Base-by-base conservation (phyloP, 176 grass and related monocot genomes). In the Secale cereale region DNA sequence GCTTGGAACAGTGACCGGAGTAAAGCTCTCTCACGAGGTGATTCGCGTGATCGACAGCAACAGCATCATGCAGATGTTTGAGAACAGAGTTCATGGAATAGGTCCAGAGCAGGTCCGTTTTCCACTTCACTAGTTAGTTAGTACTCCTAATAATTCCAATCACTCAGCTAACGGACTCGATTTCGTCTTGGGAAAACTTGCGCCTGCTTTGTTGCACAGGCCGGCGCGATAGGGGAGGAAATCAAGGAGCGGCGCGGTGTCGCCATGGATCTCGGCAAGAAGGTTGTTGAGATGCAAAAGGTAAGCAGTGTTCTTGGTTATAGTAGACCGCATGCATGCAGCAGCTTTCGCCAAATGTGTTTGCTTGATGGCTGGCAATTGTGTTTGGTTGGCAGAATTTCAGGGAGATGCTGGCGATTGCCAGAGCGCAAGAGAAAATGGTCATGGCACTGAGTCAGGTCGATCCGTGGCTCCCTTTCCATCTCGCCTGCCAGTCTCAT, bases 251-350 rank as follows among this genome's bases (percentile, higher is more conserved):
- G 93, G 57, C 89, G 95, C 59, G 93, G 88, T 41, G 74, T 74
- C n/a, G 87, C 85, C 74, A 92, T 81, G 83, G 93, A 98, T 79
- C 92, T 98, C 28, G 93, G 95, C 70, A 98, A 90, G 81, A 93
- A 70, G 60, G 81, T 86, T 46, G 85, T 90, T 14, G 91, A 98
- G 23, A 59, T 93, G 50, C 89, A 95, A 72, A 81, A 95, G 93
- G 95, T 95, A 78, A 57, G 52, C 43, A 46, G 5, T 52, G 16
- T 19, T 52, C 48, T 52, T 52, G 16, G 48, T 52, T 52, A 52
- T 52, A 19, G 5, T 14, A 45, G 41, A 45, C 41, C 41, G 48
- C 36, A n/a, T n/a, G n/a, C 48, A 45, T 45, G 48, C 52, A 57
- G 19, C 14, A 63, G 60, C 25, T 13, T 63, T 63, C 23, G 23